Base-by-base conservation (phyloP, 768 basidiomycete species). In the Panus rudis region DNA sequence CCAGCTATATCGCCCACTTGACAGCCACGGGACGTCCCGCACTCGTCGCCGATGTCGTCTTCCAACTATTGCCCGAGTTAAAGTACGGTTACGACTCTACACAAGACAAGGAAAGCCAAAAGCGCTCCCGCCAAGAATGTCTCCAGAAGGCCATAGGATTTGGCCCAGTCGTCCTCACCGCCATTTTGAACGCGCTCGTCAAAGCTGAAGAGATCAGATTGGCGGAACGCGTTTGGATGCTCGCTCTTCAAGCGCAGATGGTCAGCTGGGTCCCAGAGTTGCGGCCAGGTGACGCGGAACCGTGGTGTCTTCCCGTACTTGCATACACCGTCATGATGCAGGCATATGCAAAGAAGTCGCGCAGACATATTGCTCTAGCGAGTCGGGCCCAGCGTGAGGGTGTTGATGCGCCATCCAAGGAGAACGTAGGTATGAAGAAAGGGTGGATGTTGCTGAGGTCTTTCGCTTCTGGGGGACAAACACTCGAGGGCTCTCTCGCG, bases 291-390 rank as follows among this genome's bases (percentile, higher is more conserved):
- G n/a, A n/a, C n/a, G 48, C 61, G 19, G 34, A 48, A 17, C 77
- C 81, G 0, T 92, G 87, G 87, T 67, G 68, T 41, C 61, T 90
- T 16, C 75, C 79, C 6, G 62, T 79, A 2, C 68, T 79, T 7
- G 78, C 82, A 1, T 90, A 86, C 56, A 89, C 84, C 2, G 63
- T 74, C 38, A 85, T 89, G 78, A 57, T 91, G 43, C 69, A 78
- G 37, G 64, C 75, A 24, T 87, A 84, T 48, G 71, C 64, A 1
- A 58, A 54, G 41, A 33, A 39, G 22, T 19, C 33, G 37, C 57
- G 45, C 48, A 38, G 47, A 47, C 45, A 38, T 44, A 43, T 53
- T 4, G 49, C 48, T 25, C 49, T 46, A 42, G 50, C 45, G 43
- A 52, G 53, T 16, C 62, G 44, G 20, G 13, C 19, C 32, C 34